Base-by-base conservation (phyloP, 148 eudicot genomes). In the Fagopyrum homotropicum region DNA sequence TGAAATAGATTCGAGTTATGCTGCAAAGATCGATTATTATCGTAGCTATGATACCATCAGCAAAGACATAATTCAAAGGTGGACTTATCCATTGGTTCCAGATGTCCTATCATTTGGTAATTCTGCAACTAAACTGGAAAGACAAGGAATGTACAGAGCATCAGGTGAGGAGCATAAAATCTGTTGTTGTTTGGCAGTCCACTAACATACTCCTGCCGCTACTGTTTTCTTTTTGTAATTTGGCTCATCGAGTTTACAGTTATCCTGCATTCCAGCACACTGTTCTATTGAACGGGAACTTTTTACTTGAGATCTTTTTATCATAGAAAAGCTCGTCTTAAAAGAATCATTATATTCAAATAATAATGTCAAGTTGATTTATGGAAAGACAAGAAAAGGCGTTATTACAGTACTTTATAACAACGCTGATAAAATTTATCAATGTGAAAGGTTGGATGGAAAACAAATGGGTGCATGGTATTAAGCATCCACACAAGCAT, bases 81-180 rank as follows among this genome's bases (percentile, higher is more conserved):
- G 98, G 98, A 90, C 97, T 50, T 91, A 88, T 75, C 98, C 98
- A 16, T 81, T 91, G 72, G 98, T 94, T 74, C 97, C 98, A 74
- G 98, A 94, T 77, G 86, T 94, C 73, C 93, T 85, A 54, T 88
- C 86, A 79, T 86, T 83, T 43, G 92, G 88, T 75, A 87, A 79
- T 80, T 80, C 78, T 80, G 83, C 80, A 73, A 80, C 85, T 46
- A 91, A 89, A 81, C 88, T 88, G 77, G 97, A 90, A 87, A 84
- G 97, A 76, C 93, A 84, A 64, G 97, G 93, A 75, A 89, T 83
- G 75, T 94, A 94, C 83, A 82, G 91, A 51, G 88, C 94, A 74
- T 87, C 94, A 75, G 98, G 98, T 93, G 71, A 83, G 80, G 59
- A 74, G 68, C 69, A 22, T 52, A 69, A 60, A 54, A 72, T 12